A percentile compares a stretch with the other conserved stretches of the same genome.
Evolutionary conservation across 139 green algal genomes (phyloP).

Genomic region (Picochlorum sp.): DNA sequence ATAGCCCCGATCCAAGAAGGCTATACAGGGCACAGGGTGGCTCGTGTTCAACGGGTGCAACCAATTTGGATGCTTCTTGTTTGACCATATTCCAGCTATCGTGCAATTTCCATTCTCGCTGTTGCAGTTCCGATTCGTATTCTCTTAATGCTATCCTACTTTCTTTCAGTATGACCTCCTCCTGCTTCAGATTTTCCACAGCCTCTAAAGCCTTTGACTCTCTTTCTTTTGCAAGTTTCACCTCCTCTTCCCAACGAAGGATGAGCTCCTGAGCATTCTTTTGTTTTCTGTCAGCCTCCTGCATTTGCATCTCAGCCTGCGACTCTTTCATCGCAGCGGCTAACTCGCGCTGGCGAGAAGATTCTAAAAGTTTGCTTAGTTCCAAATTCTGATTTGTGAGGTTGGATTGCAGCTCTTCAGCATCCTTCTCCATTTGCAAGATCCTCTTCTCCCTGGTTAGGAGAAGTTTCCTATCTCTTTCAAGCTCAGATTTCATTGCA

Average conservation of each 20-base stretch:
- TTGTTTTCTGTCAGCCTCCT: too few relatives aligned
- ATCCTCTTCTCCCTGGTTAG: slow-evolving; percentile 23
- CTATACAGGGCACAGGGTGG: not conserved
- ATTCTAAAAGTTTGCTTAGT: not conserved
- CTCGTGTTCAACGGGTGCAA: slow-evolving; percentile 1
- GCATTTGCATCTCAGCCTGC: too few relatives aligned
- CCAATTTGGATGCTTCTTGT: slow-evolving; percentile 25
- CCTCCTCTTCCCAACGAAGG: slow-evolving; percentile 14
- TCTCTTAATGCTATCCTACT: slow-evolving; percentile 19
- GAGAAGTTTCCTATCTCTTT: slow-evolving; percentile 14
- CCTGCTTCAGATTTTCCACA: slow-evolving; percentile 16
- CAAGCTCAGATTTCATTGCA: slow-evolving; percentile 15
- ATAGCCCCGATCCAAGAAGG: slow-evolving; percentile 16
- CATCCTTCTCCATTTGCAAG: slow-evolving; percentile 16
- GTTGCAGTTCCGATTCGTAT: slow-evolving; percentile 29
- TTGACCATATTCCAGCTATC: slow-evolving; percentile 31
- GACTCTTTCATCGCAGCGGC: too few relatives aligned
- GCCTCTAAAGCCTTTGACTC: slow-evolving; percentile 5
- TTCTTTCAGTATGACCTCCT: slow-evolving; percentile 23
- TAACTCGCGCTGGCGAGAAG: too few relatives aligned
- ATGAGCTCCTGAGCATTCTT: too few relatives aligned
- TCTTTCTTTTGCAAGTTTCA: slow-evolving; percentile 7
- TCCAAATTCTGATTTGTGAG: slow-evolving; percentile 18
- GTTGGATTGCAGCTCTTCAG: slow-evolving; percentile 16
- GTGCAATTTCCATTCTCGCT: slow-evolving; percentile 35